phyloP scores from a whole-genome alignment of 1,284 basidiomycete species.

The Volvariella surrecta region DNA sequence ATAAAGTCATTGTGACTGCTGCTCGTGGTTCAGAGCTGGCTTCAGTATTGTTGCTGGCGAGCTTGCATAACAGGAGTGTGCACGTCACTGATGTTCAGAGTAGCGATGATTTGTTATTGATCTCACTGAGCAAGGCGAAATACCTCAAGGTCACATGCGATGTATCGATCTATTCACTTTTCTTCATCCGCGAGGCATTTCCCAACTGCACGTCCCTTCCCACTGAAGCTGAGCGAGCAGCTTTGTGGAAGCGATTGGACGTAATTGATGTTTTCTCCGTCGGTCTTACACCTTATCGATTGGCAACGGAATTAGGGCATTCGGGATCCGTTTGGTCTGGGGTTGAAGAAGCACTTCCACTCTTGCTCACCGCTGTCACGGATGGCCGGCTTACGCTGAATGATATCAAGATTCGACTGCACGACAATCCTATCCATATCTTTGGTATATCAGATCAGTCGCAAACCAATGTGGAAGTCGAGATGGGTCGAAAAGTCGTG shows the following conservation, averaged over 20 bases:
- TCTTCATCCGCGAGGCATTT: slow-evolving; percentile 80
- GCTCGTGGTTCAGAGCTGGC: slow-evolving; percentile 91
- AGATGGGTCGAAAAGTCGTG: slow-evolving; percentile 69
- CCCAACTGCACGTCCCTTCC: slow-evolving; percentile 66
- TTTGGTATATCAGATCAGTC: slow-evolving; percentile 85
- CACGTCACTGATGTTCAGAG: slow-evolving; percentile 93
- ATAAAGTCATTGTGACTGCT: slow-evolving; percentile 92
- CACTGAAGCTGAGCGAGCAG: slow-evolving; percentile 69
- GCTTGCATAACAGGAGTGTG: slow-evolving; percentile 82
- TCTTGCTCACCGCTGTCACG: slow-evolving; percentile 83
- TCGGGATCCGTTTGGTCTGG: slow-evolving; percentile 70
- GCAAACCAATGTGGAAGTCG: slow-evolving; percentile 90
- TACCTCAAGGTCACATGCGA: slow-evolving; percentile 95
- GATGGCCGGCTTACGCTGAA: slow-evolving; percentile 78
- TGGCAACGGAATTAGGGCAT: slow-evolving; percentile 65
- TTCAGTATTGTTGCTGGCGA: slow-evolving; percentile 88
- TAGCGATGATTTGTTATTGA: slow-evolving; percentile 85
- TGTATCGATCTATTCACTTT: slow-evolving; percentile 88
- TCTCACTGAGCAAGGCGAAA: slow-evolving; percentile 93
- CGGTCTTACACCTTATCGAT: slow-evolving; percentile 75
- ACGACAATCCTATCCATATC: slow-evolving; percentile 90
- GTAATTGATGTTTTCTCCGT: slow-evolving; percentile 91
- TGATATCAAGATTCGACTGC: slow-evolving; percentile 73
- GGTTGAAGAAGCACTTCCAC: slow-evolving; percentile 81
- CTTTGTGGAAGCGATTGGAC: slow-evolving; percentile 84